Conservation (phyloP, 2,329 filamentous ascomycete species). For the Arthrobotrys musiformis region DNA sequence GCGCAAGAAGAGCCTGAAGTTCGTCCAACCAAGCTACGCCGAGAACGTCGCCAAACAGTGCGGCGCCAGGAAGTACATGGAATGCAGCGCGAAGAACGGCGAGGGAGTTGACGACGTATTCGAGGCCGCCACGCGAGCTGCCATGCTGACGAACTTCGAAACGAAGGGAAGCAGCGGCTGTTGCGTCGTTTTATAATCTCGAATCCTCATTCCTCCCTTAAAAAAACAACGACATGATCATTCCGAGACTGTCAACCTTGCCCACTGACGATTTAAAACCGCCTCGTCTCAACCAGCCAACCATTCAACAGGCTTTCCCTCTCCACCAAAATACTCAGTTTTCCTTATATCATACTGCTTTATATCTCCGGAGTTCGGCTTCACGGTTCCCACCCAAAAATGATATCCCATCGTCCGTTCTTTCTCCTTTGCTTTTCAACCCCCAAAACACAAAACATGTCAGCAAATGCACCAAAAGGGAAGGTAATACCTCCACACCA, state of each 20-base stretch:
- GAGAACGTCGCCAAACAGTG: constrained; percentile 85
- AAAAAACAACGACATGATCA: not conserved
- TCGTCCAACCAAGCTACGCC: constrained; percentile 85
- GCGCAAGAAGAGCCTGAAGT: constrained; percentile 90
- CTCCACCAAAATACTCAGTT: constrained; percentile 2
- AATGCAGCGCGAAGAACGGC: constrained; percentile 93
- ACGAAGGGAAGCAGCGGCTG: constrained; percentile 79
- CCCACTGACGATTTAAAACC: not conserved
- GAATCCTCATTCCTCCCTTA: not conserved
- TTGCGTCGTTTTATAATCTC: constrained; percentile 83
- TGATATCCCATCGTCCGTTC: constrained; percentile 52
- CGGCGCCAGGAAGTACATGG: constrained; percentile 92
- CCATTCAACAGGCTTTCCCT: no score
- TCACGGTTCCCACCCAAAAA: constrained; percentile 34
- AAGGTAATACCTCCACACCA: no score
- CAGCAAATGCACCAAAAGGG: not conserved
- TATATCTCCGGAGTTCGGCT: constrained; percentile 49
- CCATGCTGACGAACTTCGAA: constrained; percentile 85
- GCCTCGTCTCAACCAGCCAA: not conserved
- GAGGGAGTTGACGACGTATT: constrained; percentile 99
- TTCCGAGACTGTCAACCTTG: not conserved
- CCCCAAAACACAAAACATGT: not conserved
- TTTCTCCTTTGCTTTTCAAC: constrained; percentile 17
- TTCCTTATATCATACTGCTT: not conserved
- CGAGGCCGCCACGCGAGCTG: constrained; percentile 92